Evolutionary conservation across 345 rosid genomes (phyloP).

Genomic region (Murraya koenigii): DNA sequence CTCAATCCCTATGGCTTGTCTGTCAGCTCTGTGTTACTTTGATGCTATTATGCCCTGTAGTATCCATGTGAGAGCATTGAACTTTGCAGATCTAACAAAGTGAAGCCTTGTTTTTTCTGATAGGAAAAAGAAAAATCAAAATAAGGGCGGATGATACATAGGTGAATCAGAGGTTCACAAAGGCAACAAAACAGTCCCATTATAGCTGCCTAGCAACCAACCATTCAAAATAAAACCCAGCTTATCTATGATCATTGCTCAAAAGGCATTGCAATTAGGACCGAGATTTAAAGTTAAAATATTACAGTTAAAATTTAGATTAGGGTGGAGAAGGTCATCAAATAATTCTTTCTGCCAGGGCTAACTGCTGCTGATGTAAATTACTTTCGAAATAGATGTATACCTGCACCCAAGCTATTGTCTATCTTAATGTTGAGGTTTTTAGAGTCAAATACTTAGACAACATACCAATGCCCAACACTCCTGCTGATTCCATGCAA

Average conservation of each 20-base stretch:
- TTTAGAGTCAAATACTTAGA: neutral
- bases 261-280: neutral
- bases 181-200: neutral
- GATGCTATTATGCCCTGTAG: neutral
- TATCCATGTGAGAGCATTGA: neutral
- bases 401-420: neutral
- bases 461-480: neutral
- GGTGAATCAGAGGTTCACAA: neutral
- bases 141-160: neutral
- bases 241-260: neutral
- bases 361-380: neutral
- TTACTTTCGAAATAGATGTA: neutral
- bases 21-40: neutral
- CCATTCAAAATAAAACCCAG: neutral
- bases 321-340: neutral
- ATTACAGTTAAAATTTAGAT: too few species aligned
- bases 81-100: neutral
- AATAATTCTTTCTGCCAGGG: neutral
- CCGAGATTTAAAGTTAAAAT: neutral
- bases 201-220: neutral
- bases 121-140: neutral
- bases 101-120: neutral
- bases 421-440: neutral
- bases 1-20: neutral
- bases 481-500: neutral